Evolutionary conservation across 371 early-diverging fungal genomes (phyloP), one percentile per base, ranked within the genome.

Genomic region (Apophysomyces ossiformis): DNA sequence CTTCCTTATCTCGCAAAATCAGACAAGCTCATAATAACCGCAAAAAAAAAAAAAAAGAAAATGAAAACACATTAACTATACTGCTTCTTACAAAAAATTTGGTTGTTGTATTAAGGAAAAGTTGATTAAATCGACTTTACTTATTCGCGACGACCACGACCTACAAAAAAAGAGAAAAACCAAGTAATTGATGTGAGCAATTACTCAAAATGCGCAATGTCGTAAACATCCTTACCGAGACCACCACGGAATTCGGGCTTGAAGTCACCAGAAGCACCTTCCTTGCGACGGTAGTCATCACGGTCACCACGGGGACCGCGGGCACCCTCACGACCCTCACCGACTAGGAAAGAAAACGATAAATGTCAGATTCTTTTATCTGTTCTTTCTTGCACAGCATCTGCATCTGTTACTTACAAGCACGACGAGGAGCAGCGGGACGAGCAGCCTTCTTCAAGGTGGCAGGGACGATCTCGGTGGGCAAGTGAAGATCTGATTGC

Each of bases 401-500:
- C 32, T 2, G 32, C 32, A 26, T 26, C 32, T 26, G 32, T 26
- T 38, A 70, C 73, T 81, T 83, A 83, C 85, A 84, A 72, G 84
- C 77, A 74, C 85, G 87, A 67, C 76, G 79, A 69, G 79, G 76
- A 71, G 91, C 88, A 68, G 88, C 68, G 56, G 86, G 78, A 77
- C 91, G 90, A 67, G 85, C 85, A 72, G 88, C 88, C 91, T 95
- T 96, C 90, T 95, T 95, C 91, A 93, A 87, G 73, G 98, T 96
- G 77, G 94, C 90, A 74, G 98, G 98, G 68, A 96, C 93, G 73
- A 98, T 94, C 80, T 95, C 96, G 71, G 89, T 86, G 71, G 98
- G 97, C 69, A 98, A 85, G 92, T 97, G 92, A 73, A 98, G 92
- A 90, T 90, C 78, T 77, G 64, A 45, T 2, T 26, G 32, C 77